A percentile compares a stretch with the other conserved stretches of the same genome.
These are phyloP conservation scores for Beta macrorhiza DNA, from an alignment of 179 eudicot genomes.

Conservation along the genomic window DNA sequence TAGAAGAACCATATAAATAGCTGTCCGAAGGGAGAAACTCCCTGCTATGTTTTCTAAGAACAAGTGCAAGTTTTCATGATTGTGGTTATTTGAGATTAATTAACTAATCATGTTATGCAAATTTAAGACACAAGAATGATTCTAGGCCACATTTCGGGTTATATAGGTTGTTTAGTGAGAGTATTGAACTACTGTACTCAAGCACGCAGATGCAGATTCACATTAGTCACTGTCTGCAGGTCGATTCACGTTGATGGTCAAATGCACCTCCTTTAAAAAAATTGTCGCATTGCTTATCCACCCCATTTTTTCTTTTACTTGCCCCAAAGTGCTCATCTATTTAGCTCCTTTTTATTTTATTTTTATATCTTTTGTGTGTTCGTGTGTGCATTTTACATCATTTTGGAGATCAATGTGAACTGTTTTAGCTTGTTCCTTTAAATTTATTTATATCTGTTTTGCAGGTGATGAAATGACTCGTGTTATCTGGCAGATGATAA, in stretches of 20 bases:
- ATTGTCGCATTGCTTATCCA: not conserved
- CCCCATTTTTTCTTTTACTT: not conserved
- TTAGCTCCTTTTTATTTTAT: not conserved
- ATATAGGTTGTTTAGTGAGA: not conserved
- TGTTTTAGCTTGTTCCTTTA: not conserved
- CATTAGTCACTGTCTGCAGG: not conserved
- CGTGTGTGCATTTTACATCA: not conserved
- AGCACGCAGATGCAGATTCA: not conserved
- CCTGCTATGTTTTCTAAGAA: not conserved
- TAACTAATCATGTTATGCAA: too few species aligned
- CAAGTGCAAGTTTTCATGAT: not conserved
- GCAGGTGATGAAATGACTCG: conserved; percentile 99
- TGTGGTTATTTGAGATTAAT: not conserved
- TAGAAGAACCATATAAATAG: not conserved
- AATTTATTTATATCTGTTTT: conserved; percentile 14
- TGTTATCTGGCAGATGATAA: conserved; percentile 82
- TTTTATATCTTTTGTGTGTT: not conserved
- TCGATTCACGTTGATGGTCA: not conserved
- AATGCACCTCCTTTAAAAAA: not conserved
- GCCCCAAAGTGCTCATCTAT: not conserved
- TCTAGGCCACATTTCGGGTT: not conserved
- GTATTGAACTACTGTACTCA: not conserved
- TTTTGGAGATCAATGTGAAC: not conserved
- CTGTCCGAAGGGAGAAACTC: not conserved
- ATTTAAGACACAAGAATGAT: not conserved